Conservation (phyloP, 768 basidiomycete species). For the Boletus eberwhitei region DNA sequence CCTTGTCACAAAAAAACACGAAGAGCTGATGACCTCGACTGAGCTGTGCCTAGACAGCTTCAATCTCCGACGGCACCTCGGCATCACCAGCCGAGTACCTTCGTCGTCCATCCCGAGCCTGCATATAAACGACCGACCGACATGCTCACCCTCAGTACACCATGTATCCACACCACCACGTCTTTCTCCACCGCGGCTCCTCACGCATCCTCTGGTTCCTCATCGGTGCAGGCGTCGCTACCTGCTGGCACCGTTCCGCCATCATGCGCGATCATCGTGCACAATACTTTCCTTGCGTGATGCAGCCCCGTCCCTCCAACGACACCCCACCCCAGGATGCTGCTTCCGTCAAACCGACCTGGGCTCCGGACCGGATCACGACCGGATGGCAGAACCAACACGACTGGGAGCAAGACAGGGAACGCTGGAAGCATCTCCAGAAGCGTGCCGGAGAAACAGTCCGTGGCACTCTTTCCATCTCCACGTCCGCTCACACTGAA, state of each 20-base stretch:
- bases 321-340: constrained; percentile 7
- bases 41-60: not conserved
- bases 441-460: constrained; percentile 52
- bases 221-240: constrained; percentile 48
- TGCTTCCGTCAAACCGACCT: constrained; percentile 1
- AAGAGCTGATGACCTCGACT: no score
- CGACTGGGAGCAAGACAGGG: constrained; percentile 48
- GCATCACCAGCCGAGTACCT: constrained; percentile 20
- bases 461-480: constrained; percentile 10
- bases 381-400: constrained; percentile 24
- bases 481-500: not conserved
- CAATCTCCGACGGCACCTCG: constrained; percentile 20
- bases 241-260: constrained; percentile 39
- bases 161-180: constrained; percentile 24
- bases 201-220: constrained; percentile 68
- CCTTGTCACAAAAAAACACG: constrained; percentile 5
- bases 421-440: constrained; percentile 43
- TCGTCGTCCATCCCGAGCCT: constrained; percentile 15
- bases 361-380: constrained; percentile 8
- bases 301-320: constrained; percentile 21
- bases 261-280: constrained; percentile 41
- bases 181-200: constrained; percentile 37
- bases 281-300: constrained; percentile 30
- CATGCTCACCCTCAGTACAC: constrained; percentile 4
- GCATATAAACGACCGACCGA: constrained; percentile 16